phyloP scores from a whole-genome alignment of 192 early-diverging fungal genomes.

The Umbelopsis vinacea region DNA sequence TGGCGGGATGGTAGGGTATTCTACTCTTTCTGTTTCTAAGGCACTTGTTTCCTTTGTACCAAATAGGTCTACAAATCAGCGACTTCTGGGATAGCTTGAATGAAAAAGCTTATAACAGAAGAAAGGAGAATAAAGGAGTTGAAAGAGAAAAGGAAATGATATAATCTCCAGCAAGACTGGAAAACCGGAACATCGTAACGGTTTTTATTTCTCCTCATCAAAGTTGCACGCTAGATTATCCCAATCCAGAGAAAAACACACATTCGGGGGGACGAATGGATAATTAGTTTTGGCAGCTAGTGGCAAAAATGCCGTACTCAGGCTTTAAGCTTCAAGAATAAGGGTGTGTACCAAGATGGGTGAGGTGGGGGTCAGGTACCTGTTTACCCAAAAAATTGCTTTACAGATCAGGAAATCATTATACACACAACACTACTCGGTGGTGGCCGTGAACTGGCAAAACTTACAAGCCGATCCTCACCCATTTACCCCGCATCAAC shows the following conservation, averaged over 20 bases:
- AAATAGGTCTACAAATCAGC: conserved; percentile 11
- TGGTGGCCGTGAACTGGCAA: too few species aligned
- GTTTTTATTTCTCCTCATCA: conserved; percentile 3
- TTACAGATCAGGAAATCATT: conserved; percentile 22
- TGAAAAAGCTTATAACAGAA: background rate
- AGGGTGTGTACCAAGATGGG: background rate
- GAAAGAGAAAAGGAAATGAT: conserved; percentile 9
- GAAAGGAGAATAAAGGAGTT: background rate
- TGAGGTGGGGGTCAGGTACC: too few species aligned
- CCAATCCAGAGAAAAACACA: background rate
- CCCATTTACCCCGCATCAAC: too few species aligned
- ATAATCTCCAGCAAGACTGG: background rate
- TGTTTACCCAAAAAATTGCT: background rate
- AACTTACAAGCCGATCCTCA: too few species aligned
- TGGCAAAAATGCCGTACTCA: conserved; percentile 15
- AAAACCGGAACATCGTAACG: background rate
- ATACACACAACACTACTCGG: background rate
- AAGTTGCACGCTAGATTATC: conserved; percentile 20
- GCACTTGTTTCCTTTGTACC: background rate
- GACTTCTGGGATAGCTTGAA: background rate
- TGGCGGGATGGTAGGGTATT: too few species aligned
- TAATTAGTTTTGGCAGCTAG: conserved; percentile 24
- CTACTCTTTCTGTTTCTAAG: background rate
- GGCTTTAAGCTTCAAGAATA: too few species aligned
- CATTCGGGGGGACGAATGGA: conserved; percentile 10